Conservation (phyloP, 768 basidiomycete species). For the Leucosporidium creatinivorum region DNA sequence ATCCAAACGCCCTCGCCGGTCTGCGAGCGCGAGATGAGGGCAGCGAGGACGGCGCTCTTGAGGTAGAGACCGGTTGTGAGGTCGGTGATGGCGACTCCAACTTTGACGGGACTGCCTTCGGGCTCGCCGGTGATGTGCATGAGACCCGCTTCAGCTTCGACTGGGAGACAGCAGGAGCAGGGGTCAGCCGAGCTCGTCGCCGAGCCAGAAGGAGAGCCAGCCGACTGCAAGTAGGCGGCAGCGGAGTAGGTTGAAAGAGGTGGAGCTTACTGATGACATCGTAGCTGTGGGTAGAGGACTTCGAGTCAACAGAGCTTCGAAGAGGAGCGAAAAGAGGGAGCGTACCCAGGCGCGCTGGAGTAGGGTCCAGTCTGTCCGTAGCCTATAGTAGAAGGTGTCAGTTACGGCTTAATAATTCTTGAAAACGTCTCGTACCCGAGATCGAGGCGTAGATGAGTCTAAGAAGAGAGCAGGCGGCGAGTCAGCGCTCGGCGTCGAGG, state of each 20-base stretch:
- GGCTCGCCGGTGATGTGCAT: constrained; percentile 64
- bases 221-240: neutral
- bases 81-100: constrained; percentile 64
- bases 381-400: too few species aligned
- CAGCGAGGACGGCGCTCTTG: constrained; percentile 88
- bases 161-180: constrained; percentile 29
- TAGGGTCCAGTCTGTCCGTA: constrained; percentile 89
- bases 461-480: too few species aligned
- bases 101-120: constrained; percentile 77
- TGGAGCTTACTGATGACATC: constrained; percentile 16
- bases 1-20: constrained; percentile 86
- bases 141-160: constrained; percentile 83
- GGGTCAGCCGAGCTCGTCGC: too few species aligned
- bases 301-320: neutral
- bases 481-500: too few species aligned
- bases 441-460: constrained; percentile 79
- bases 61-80: constrained; percentile 57
- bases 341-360: constrained; percentile 73
- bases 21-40: constrained; percentile 66
- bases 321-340: constrained; percentile 38
- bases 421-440: constrained; percentile 53
- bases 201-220: neutral
- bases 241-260: neutral
- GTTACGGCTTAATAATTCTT: too few species aligned
- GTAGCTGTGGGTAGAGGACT: constrained; percentile 3